A percentile compares a stretch with the other conserved stretches of the same genome.
Conservation (phyloP, 306 rosid genomes). For the Sicyos baderoa region DNA sequence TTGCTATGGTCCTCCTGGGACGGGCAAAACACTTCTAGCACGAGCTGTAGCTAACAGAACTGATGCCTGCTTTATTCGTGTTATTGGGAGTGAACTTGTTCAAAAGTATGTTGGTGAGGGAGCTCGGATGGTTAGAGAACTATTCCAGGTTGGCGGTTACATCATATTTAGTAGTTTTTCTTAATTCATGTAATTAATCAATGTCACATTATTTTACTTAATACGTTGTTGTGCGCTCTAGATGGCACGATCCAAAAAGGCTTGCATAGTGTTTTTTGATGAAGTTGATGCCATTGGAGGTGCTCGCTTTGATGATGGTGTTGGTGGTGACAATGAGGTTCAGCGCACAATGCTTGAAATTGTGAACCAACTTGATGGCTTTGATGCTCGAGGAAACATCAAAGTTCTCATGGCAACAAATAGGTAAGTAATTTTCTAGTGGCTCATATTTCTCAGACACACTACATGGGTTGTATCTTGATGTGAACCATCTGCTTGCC, state of each 20-base stretch:
- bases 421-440: slow-evolving; percentile 39
- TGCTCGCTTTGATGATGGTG: slow-evolving; percentile 96
- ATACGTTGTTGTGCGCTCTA: slow-evolving; percentile 22
- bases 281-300: slow-evolving; percentile 99
- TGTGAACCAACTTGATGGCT: slow-evolving; percentile 97
- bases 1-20: slow-evolving; percentile 98
- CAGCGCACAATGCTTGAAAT: slow-evolving; percentile 98
- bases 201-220: slow-evolving; percentile 13
- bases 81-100: slow-evolving; percentile 97
- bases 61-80: slow-evolving; percentile 97
- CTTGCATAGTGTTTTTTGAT: slow-evolving; percentile 92
- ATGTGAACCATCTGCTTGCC: background rate
- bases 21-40: slow-evolving; percentile 96
- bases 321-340: slow-evolving; percentile 96
- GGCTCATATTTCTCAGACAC: background rate
- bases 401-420: slow-evolving; percentile 98
- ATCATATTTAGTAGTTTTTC: background rate
- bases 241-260: slow-evolving; percentile 99
- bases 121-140: slow-evolving; percentile 95
- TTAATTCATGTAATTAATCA: background rate
- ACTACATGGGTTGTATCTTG: background rate
- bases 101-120: slow-evolving; percentile 99
- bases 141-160: slow-evolving; percentile 59
- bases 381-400: slow-evolving; percentile 95
- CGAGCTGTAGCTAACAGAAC: slow-evolving; percentile 99